Conservation (phyloP, 179 eudicot genomes). For the Camellia oleifera region DNA sequence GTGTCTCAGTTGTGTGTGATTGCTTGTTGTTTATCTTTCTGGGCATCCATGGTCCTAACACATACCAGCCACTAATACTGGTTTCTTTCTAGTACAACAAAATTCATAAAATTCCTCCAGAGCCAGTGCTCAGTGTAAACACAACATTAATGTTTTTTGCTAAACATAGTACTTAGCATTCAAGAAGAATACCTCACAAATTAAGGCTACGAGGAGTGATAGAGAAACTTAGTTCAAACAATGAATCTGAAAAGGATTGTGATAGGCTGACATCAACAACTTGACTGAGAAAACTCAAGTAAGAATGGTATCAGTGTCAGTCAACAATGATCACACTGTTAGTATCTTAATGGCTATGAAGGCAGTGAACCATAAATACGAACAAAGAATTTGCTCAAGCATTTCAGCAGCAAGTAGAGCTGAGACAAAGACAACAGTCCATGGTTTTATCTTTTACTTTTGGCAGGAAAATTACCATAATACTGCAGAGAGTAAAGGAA, state of each 20-base stretch:
- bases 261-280: not conserved
- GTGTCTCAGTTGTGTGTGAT: too few relatives aligned
- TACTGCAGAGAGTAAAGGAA: not conserved
- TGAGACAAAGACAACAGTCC: not conserved
- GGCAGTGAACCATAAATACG: not conserved
- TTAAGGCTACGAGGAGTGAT: not conserved
- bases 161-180: too few relatives aligned
- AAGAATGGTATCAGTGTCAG: not conserved
- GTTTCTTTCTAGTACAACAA: too few relatives aligned
- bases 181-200: not conserved
- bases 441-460: not conserved
- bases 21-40: too few relatives aligned
- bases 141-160: too few relatives aligned
- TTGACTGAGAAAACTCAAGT: too few relatives aligned
- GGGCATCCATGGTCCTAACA: too few relatives aligned
- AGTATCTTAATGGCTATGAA: not conserved
- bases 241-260: conserved; percentile 2
- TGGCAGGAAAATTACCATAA: conserved; percentile 2
- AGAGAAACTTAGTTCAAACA: not conserved
- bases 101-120: too few relatives aligned
- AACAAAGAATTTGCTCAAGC: not conserved
- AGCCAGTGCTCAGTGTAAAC: too few relatives aligned
- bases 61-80: too few relatives aligned
- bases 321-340: not conserved
- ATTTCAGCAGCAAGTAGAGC: not conserved